Percentiles rank a stretch among this genome's conserved stretches.
These are phyloP conservation scores for Ophiorrhiza pumila DNA, from an alignment of 257 asterid genomes.

Conservation along the genomic window DNA sequence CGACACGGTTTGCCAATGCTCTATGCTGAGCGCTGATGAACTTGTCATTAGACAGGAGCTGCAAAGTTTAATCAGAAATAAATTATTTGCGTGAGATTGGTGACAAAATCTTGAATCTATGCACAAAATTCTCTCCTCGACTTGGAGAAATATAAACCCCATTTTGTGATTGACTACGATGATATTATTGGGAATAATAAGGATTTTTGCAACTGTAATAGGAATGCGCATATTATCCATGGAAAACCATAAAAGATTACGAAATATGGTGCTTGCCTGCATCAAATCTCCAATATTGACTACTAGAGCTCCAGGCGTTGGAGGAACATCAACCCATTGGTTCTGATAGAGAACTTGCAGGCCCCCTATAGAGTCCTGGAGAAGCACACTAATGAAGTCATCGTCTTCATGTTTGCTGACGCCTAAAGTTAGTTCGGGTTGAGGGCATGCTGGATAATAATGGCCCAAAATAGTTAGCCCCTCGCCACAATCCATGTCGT, in stretches of 20 bases:
- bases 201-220: too few species aligned
- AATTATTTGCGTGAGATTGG: background rate
- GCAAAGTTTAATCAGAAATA: background rate
- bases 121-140: background rate
- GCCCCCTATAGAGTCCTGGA: slow-evolving; percentile 26
- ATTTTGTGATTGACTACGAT: too few species aligned
- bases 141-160: too few species aligned
- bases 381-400: slow-evolving; percentile 25
- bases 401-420: slow-evolving; percentile 24
- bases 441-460: slow-evolving; percentile 34
- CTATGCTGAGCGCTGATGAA: slow-evolving; percentile 21
- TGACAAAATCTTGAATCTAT: background rate
- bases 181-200: too few species aligned
- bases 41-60: slow-evolving; percentile 25
- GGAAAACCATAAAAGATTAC: too few species aligned
- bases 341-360: slow-evolving; percentile 27
- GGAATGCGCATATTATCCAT: too few species aligned
- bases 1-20: slow-evolving; percentile 20
- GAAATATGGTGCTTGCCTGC: slow-evolving; percentile 4
- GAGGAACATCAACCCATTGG: slow-evolving; percentile 34
- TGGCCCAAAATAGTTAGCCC: slow-evolving; percentile 22
- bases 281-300: slow-evolving; percentile 29
- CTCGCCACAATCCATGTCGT: slow-evolving; percentile 22
- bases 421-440: slow-evolving; percentile 28
- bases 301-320: slow-evolving; percentile 28